phyloP scores from a whole-genome alignment of 78 protist genomes.

The slime mould (Dictyostelium discoideum) region dicty_2.7 NC_007090.3:3677001-3677500 shows the following conservation, averaged over 20 bases:
- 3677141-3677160: too few relatives aligned
- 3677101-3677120: neutral
- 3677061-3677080: slow-evolving; percentile 25
- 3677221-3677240: neutral
- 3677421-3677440: neutral
- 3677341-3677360: neutral
- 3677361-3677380: neutral
- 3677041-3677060: slow-evolving; percentile 52
- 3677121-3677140: neutral
- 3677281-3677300: neutral
- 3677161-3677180: neutral
- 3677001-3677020: slow-evolving; percentile 71
- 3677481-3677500: slow-evolving; percentile 4
- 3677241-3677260: neutral
- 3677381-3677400: neutral
- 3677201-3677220: neutral
- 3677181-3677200: slow-evolving; percentile 15
- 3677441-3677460: neutral
- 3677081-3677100: neutral
- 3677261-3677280: neutral
- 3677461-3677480: neutral
- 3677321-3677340: neutral
- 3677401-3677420: neutral
- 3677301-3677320: neutral
- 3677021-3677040: slow-evolving; percentile 18